A percentile compares a stretch with the other conserved stretches of the same genome.
phyloP scores from a whole-genome alignment of 306 rosid species.

The Prunus padus region DNA sequence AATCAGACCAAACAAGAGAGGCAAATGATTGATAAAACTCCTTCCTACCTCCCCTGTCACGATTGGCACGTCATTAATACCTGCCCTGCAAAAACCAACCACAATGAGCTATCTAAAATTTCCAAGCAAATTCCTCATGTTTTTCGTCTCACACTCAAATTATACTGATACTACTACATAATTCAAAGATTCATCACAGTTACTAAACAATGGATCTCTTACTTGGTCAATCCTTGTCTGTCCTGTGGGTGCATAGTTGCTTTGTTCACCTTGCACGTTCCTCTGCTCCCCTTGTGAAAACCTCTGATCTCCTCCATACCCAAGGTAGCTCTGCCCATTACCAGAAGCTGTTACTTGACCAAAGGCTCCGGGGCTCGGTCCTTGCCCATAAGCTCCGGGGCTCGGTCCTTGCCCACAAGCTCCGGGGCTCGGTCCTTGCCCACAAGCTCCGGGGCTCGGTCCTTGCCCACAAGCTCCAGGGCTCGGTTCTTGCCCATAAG shows the following conservation, averaged over 20 bases:
- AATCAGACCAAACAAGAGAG: background rate
- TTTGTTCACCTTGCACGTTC: conserved; percentile 37
- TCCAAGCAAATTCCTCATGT: background rate
- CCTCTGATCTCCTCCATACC: conserved; percentile 26
- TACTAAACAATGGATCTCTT: conserved; percentile 15
- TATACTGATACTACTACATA: background rate
- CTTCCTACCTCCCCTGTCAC: background rate
- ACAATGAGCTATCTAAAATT: conserved; percentile 4
- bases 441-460: background rate
- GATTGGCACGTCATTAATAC: conserved; percentile 25
- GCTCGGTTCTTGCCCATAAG: background rate
- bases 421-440: background rate
- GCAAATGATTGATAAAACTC: background rate
- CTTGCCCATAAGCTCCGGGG: background rate
- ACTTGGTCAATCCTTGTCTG: conserved; percentile 34
- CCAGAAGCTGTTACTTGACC: conserved; percentile 27
- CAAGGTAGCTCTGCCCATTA: conserved; percentile 23
- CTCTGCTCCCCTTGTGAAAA: conserved; percentile 30
- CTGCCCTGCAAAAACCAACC: conserved; percentile 53
- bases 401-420: background rate
- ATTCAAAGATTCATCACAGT: background rate
- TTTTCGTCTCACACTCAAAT: background rate
- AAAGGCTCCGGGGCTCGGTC: conserved; percentile 11
- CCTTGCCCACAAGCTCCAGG: background rate
- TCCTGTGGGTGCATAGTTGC: conserved; percentile 27